A percentile compares a stretch with the other conserved stretches of the same genome.
These are phyloP conservation scores for Kalmusia sp. DNA, from an alignment of 2,329 filamentous ascomycete species.

Conservation along the genomic window DNA sequence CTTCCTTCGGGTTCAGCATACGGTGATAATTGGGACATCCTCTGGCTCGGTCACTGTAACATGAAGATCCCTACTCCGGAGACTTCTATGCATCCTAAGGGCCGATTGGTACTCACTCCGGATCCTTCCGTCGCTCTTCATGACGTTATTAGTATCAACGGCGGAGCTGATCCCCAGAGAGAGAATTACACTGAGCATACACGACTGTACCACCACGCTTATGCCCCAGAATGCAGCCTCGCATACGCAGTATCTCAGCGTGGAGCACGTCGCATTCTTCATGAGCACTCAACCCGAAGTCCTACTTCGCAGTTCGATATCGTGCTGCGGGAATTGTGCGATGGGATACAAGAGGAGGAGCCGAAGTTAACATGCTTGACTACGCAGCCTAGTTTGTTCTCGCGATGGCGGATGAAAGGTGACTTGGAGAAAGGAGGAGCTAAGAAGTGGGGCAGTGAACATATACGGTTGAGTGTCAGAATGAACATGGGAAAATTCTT, in stretches of 20 bases:
- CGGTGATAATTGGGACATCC: constrained; percentile 45
- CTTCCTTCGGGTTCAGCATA: constrained; percentile 26
- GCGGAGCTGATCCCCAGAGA: constrained; percentile 9
- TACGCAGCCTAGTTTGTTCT: constrained; percentile 9
- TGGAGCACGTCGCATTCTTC: constrained; percentile 17
- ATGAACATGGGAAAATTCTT: constrained; percentile 9
- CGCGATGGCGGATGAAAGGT: constrained; percentile 3
- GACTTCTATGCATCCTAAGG: constrained; percentile 8
- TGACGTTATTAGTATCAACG: neutral
- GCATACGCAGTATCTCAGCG: constrained; percentile 20
- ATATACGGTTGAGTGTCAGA: constrained; percentile 13
- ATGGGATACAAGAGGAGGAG: constrained; percentile 17
- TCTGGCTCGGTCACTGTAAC: constrained; percentile 47
- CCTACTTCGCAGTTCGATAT: constrained; percentile 40
- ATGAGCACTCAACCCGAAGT: constrained; percentile 10
- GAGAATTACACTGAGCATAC: constrained; percentile 13
- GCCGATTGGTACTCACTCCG: neutral
- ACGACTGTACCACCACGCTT: constrained; percentile 16
- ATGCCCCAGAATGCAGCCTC: constrained; percentile 11
- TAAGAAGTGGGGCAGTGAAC: neutral
- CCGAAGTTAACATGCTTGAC: constrained; percentile 9
- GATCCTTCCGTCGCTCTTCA: constrained; percentile 15
- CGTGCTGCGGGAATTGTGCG: constrained; percentile 39
- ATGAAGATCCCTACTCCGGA: constrained; percentile 1
- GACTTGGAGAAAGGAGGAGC: neutral